Evolutionary conservation across 352 stramenopile genomes (phyloP).

Genomic region (Phytopythium ostracodes): DNA sequence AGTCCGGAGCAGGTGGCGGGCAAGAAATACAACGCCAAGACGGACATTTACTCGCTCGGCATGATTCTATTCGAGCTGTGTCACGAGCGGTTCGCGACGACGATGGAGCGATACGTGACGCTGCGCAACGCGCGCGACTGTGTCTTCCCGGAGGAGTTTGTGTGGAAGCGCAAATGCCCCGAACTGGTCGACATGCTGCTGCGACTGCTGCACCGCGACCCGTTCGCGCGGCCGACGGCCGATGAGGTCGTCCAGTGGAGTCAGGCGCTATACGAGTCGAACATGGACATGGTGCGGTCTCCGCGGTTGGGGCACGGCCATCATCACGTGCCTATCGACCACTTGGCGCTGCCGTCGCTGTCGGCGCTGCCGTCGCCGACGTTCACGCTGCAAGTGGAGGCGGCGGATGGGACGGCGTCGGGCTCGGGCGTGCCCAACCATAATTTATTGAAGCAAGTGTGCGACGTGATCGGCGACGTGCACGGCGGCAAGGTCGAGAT

Average conservation of each 20-base stretch:
- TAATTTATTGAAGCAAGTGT: constrained; percentile 85
- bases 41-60: constrained; percentile 88
- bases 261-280: constrained; percentile 71
- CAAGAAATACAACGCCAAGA: constrained; percentile 91
- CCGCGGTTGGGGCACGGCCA: constrained; percentile 29
- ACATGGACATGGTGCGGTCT: constrained; percentile 49
- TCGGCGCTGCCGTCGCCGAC: constrained; percentile 15
- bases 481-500: constrained; percentile 67
- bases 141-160: constrained; percentile 51
- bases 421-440: constrained; percentile 62
- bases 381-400: constrained; percentile 70
- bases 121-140: constrained; percentile 72
- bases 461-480: constrained; percentile 65
- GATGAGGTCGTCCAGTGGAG: constrained; percentile 74
- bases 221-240: constrained; percentile 43
- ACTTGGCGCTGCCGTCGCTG: constrained; percentile 11
- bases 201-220: constrained; percentile 52
- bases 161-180: constrained; percentile 45
- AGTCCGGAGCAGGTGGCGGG: constrained; percentile 88
- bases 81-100: constrained; percentile 84
- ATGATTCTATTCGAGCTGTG: constrained; percentile 92
- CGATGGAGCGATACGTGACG: constrained; percentile 87
- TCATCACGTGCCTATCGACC: constrained; percentile 21
- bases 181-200: constrained; percentile 70
- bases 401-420: constrained; percentile 32